Evolutionary conservation across 2,329 filamentous ascomycete genomes (phyloP), one percentile per base, ranked within the genome.

Genomic region (Diplodia scrobiculata): DNA sequence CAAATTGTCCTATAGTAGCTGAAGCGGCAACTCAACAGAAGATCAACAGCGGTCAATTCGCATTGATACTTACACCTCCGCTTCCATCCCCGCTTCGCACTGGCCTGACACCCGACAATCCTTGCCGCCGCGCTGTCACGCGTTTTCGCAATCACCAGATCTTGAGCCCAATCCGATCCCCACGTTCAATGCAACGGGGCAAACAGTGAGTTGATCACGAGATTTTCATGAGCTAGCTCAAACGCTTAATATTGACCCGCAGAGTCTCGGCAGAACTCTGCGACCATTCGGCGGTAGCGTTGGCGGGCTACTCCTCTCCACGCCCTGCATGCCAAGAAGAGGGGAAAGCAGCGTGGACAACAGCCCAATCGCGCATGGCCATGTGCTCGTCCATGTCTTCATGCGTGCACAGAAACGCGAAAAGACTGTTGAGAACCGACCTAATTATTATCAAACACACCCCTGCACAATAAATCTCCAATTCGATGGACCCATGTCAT

Each of bases 281-380:
- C 21, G 14, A 45, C 7, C 17, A 19, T 45, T 19, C 13, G 55
- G 55, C 55, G 25, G 41, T 21, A 25, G 55, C 53, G 50, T 32
- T 58, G 10, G 41, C 21, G 13, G 19, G 55, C 55, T 32, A 32
- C 27, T 32, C 17, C 34, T 27, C 41, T 47, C 55, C 55, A 25
- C 45, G 21, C 55, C 19, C 47, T 21, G n/a, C 5, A 25, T 32
- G 55, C 55, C 55, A 60, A 60, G 55, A 48, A 47, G 55, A 60
- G 55, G 55, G 55, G 55, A 14, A 48, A 32, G 9, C 10, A 17
- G 19, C 25, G 41, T 34, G 17, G 19, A 45, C n/a, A 19, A 9
- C 32, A 19, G 27, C 27, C 17, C 25, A 34, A 54, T 36, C 27
- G 14, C 32, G 27, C n/a, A n/a, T 54, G 51, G 17, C 51, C 51